Evolutionary conservation across 2,329 filamentous ascomycete species (phyloP), one percentile per base, ranked within the genome.

Genomic region (Phaeomoniella chlamydospora): DNA sequence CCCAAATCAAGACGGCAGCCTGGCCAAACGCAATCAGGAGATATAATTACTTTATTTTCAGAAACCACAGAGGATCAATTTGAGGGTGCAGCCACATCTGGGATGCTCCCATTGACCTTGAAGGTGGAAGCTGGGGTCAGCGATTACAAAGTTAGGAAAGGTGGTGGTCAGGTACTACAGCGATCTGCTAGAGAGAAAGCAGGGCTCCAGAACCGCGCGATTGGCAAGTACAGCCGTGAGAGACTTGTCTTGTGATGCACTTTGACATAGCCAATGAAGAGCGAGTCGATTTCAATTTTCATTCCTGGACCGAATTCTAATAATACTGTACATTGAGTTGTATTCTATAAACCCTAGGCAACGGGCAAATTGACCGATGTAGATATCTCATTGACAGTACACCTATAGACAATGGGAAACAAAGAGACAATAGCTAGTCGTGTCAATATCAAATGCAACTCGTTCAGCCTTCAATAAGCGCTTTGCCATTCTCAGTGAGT

Each of bases 141-240:
- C 12, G 59, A 60, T 39, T 57, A 56, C 14, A 69, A 67, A 45
- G 52, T 68, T 19, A 54, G 58, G 37, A 83, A 69, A 61, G 81
- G 45, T 64, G 77, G 45, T 65, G 83, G 84, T 13, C 80, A 85
- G 61, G 63, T 84, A 29, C 67, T 77, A 42, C 63, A 71, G 53
- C 72, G 83, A 46, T 85, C 68, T 47, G 66, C 63, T 46, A 68
- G 85, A 55, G 80, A 93, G 60, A 76, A 78, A 39, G 83, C 81
- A 13, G 74, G 81, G 56, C 59, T 92, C 54, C 74, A 80, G 51
- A 84, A 80, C 52, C 80, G 82, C 60, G 78, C 77, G 53, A 79
- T 87, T 42, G 81, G 80, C 38, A 74, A 78, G 45, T 94, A 94
- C 61, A 84, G 81, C 33, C 69, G 88, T 45, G 85, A 94, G 61